These are phyloP conservation scores for Chaetothyriales sp. DNA, from an alignment of 2,329 filamentous ascomycete species.

Conservation along the genomic window DNA sequence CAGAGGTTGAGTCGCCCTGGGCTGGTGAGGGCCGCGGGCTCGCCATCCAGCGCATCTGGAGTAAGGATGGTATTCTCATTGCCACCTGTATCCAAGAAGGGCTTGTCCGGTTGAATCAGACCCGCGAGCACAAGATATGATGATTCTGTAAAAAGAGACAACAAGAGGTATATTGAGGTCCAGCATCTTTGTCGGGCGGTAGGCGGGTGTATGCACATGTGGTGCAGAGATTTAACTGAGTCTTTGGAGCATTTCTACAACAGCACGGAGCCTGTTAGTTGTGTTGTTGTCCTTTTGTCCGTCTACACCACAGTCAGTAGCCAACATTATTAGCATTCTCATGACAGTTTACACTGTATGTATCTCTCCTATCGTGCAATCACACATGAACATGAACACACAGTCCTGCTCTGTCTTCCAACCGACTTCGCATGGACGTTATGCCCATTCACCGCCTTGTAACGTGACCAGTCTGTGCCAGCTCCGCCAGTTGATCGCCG, in stretches of 20 bases:
- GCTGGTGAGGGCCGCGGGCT: slow-evolving; percentile 35
- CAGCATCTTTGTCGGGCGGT: no score
- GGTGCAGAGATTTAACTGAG: no score
- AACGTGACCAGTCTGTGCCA: slow-evolving; percentile 14
- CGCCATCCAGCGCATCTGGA: slow-evolving; percentile 36
- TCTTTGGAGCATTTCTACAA: no score
- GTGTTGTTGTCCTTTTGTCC: no score
- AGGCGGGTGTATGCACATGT: no score
- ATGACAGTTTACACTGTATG: no score
- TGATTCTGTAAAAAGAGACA: not conserved
- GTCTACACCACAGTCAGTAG: no score
- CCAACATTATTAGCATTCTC: no score
- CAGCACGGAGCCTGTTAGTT: no score
- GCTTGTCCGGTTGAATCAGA: slow-evolving; percentile 32
- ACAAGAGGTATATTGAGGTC: not conserved
- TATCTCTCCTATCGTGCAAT: no score
- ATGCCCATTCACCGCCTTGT: slow-evolving; percentile 6
- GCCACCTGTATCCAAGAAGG: slow-evolving; percentile 38
- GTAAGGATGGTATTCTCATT: slow-evolving; percentile 32
- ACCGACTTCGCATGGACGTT: not conserved
- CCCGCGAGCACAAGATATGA: slow-evolving; percentile 18
- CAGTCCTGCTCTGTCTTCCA: not conserved
- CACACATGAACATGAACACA: no score
- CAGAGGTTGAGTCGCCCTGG: slow-evolving; percentile 37
- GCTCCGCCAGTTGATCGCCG: slow-evolving; percentile 13